Base-by-base conservation (phyloP, 257 asterid species). In the Scutellaria barbata region DNA sequence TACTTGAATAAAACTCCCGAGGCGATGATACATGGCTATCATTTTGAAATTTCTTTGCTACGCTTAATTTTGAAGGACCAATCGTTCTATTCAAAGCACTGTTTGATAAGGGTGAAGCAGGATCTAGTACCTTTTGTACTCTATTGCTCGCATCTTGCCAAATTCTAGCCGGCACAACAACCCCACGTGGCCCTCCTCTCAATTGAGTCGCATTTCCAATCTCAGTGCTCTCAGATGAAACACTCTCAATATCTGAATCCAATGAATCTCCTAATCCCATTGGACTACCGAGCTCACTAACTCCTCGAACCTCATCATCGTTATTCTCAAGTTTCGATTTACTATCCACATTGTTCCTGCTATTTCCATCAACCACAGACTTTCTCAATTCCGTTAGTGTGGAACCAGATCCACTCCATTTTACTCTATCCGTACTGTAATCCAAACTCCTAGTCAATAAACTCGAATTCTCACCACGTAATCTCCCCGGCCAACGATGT, bases 401-500 rank as follows among this genome's bases (percentile, higher is more conserved):
- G 63, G 81, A 56, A 30, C 72, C 76, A 43, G 97, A 90, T 85
- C 90, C 89, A 78, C 51, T 72, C 63, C 79, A 73, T 62, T 79
- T 74, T 40, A 59, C 67, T 75, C 81, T 76, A 61, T 73, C 86
- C 9, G 75, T 62, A 40, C 87, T 87, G 74, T 69, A 86, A 83
- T 93, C 97, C 80, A 93, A 74, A 70, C 95, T 90, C 72, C 84
- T 84, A 42, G 86, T 83, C 65, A 86, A 20, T 8, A 81, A 65
- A 76, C 83, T 83, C 54, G 91, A 77, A 81, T 83, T 80, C 69
- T 76, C 80, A 46, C 81, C 75, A 54, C 93, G 91, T 63, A 81
- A 85, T 81, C 96, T 85, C 43, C 85, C 95, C 11, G 98, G 97
- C 98, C 97, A 93, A 12, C 87, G 89, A 33, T 79, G 90, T 51